These are phyloP conservation scores for Daedalea quercina DNA, from an alignment of 768 basidiomycete species.

Conservation along the genomic window DNA sequence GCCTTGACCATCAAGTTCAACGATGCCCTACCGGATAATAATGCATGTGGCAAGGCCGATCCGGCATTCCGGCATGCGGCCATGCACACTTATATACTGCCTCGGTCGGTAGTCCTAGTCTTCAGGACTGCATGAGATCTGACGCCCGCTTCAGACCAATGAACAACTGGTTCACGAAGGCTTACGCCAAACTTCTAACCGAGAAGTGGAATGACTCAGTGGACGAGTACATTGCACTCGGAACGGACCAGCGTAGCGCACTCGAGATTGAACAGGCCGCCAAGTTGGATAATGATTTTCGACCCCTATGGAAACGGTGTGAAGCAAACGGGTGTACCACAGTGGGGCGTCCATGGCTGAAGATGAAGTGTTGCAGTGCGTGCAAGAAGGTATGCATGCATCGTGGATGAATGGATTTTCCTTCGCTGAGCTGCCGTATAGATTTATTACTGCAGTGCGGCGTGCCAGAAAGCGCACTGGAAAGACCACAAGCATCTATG, in stretches of 20 bases:
- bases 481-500: slow-evolving; percentile 11
- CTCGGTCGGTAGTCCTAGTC: not conserved
- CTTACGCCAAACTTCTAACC: not conserved
- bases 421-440: not conserved
- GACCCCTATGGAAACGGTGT: slow-evolving; percentile 18
- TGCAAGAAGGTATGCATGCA: slow-evolving; percentile 19
- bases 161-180: not conserved
- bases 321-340: slow-evolving; percentile 14
- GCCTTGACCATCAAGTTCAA: not conserved
- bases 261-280: slow-evolving; percentile 18
- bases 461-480: slow-evolving; percentile 17
- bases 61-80: not conserved
- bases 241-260: slow-evolving; percentile 8
- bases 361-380: slow-evolving; percentile 13
- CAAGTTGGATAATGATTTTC: slow-evolving; percentile 18
- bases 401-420: not conserved
- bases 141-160: slow-evolving; percentile 8
- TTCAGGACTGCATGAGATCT: not conserved
- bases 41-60: no score
- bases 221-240: slow-evolving; percentile 18
- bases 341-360: slow-evolving; percentile 12
- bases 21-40: not conserved
- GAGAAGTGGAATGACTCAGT: slow-evolving; percentile 20
- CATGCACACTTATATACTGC: no score
- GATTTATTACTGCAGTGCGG: slow-evolving; percentile 16